Evolutionary conservation across 768 basidiomycete genomes (phyloP).

Genomic region (Lactarius hatsudake): DNA sequence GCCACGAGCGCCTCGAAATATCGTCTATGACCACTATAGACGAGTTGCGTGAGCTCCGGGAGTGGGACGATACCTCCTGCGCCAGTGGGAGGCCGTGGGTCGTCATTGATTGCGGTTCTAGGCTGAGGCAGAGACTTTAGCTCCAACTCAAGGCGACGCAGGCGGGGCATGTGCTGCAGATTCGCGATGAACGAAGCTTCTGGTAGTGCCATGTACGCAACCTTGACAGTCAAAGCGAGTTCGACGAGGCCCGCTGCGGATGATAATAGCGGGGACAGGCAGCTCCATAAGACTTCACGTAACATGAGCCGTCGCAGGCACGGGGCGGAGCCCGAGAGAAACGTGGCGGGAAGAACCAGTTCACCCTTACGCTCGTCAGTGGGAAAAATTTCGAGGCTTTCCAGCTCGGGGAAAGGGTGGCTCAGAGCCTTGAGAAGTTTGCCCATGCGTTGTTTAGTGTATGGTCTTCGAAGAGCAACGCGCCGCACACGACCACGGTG

Average conservation of each 20-base stretch:
- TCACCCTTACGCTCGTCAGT: not conserved
- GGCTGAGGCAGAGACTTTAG: too few species aligned
- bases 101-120: not conserved
- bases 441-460: not conserved
- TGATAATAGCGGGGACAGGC: too few species aligned
- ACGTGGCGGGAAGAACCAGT: not conserved
- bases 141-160: not conserved
- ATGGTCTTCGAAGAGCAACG: not conserved
- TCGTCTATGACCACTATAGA: not conserved
- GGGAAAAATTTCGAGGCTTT: not conserved
- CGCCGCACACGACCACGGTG: not conserved
- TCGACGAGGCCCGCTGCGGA: too few species aligned
- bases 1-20: not conserved
- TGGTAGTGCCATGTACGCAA: not conserved
- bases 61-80: not conserved
- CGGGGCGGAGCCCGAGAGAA: not conserved
- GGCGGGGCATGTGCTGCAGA: not conserved
- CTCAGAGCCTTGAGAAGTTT: not conserved
- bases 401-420: not conserved
- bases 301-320: not conserved
- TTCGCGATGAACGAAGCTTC: not conserved
- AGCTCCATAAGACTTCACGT: not conserved
- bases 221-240: too few species aligned
- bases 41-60: not conserved
- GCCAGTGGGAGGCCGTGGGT: too few species aligned